phyloP scores from a whole-genome alignment of 371 early-diverging fungal species.

The Rhizomucor pusillus region DNA sequence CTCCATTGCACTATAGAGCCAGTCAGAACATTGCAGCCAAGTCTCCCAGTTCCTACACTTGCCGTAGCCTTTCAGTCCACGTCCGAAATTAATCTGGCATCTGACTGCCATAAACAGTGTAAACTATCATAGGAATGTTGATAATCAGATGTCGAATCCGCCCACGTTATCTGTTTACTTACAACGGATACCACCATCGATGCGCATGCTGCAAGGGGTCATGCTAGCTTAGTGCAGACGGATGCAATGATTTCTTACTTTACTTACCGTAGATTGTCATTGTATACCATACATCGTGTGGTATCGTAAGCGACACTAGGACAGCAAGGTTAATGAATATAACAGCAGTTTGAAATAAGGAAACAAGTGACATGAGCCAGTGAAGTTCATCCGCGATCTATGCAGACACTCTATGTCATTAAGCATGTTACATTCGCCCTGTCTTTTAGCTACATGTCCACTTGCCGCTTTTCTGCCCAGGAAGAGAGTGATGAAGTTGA shows the following conservation, averaged over 20 bases:
- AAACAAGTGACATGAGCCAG: conserved; percentile 15
- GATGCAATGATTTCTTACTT: not conserved
- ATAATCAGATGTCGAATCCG: not conserved
- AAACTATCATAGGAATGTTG: not conserved
- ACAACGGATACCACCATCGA: conserved; percentile 10
- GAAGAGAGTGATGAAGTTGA: conserved; percentile 4
- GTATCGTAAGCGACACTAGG: conserved; percentile 5
- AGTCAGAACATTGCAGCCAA: not conserved
- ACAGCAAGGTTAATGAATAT: conserved; percentile 11
- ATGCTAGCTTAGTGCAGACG: not conserved
- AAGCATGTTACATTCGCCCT: too few species aligned
- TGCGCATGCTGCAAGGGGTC: conserved; percentile 8
- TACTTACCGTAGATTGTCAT: conserved; percentile 9
- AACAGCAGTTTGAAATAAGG: conserved; percentile 7
- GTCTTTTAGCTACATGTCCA: not conserved
- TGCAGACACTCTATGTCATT: not conserved
- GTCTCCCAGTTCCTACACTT: not conserved
- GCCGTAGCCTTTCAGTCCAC: conserved; percentile 16
- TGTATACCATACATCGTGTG: conserved; percentile 11
- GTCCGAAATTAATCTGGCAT: conserved; percentile 13
- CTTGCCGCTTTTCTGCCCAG: conserved; percentile 10
- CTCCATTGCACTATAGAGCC: not conserved
- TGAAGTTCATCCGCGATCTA: conserved; percentile 13
- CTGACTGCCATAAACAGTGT: conserved; percentile 8
- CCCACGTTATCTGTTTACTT: not conserved